A percentile compares a stretch with the other conserved stretches of the same genome.
Evolutionary conservation across 257 asterid species (phyloP).

Genomic region (Solanum etuberosum): DNA sequence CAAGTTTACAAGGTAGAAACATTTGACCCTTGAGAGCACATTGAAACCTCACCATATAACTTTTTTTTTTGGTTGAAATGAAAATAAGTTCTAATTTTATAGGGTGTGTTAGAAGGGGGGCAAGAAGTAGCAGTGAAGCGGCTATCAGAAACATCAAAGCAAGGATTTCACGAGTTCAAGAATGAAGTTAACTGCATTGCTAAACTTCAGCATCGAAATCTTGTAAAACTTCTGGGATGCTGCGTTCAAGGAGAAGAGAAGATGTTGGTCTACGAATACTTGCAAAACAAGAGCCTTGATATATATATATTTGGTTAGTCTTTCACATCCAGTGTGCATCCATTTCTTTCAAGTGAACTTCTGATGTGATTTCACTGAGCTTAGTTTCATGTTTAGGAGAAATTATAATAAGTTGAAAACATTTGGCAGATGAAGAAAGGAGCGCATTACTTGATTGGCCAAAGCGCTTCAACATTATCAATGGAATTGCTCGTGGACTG

Average conservation of each 20-base stretch:
- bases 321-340: neutral
- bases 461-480: slow-evolving; percentile 24
- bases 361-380: neutral
- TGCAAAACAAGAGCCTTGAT: slow-evolving; percentile 26
- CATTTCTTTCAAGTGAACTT: neutral
- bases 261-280: slow-evolving; percentile 25
- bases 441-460: slow-evolving; percentile 33
- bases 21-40: neutral
- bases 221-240: slow-evolving; percentile 27
- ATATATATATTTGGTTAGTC: slow-evolving; percentile 12
- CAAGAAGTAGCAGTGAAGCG: slow-evolving; percentile 28
- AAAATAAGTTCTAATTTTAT: neutral
- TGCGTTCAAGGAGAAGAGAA: slow-evolving; percentile 21
- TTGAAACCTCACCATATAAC: neutral
- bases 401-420: neutral
- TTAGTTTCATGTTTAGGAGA: neutral
- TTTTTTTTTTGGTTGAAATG: neutral
- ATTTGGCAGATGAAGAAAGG: slow-evolving; percentile 15
- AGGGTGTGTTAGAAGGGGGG: slow-evolving; percentile 22
- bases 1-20: slow-evolving; percentile 26
- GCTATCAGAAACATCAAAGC: slow-evolving; percentile 13
- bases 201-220: slow-evolving; percentile 33
- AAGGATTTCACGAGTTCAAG: slow-evolving; percentile 29
- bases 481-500: slow-evolving; percentile 41
- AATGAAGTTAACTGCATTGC: slow-evolving; percentile 24